These are phyloP conservation scores for Daucus carota DNA, from an alignment of 129 eudicot species.

Conservation along the genomic window DNA sequence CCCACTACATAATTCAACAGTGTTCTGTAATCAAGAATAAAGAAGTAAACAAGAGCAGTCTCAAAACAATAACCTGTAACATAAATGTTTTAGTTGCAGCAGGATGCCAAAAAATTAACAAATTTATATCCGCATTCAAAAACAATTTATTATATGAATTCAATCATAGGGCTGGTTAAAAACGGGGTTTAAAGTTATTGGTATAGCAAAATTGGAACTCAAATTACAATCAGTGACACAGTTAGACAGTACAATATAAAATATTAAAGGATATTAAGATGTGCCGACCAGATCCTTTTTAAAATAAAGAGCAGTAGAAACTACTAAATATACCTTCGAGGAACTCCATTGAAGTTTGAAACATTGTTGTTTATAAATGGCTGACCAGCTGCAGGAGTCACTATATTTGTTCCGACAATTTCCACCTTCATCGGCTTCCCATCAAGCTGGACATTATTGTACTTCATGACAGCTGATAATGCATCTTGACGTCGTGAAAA, in stretches of 20 bases:
- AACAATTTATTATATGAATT: not conserved
- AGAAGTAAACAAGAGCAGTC: not conserved
- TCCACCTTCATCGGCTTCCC: conserved; percentile 92
- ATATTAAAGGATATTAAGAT: not conserved
- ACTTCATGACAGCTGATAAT: conserved; percentile 73
- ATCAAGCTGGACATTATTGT: conserved; percentile 86
- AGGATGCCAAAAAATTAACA: not conserved
- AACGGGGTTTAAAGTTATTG: not conserved
- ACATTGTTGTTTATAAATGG: conserved; percentile 22
- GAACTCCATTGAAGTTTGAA: conserved; percentile 35
- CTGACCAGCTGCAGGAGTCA: conserved; percentile 34
- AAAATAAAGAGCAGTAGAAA: not conserved
- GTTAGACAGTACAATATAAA: not conserved
- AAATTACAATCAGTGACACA: not conserved
- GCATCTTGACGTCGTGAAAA: conserved; percentile 69
- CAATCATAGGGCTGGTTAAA: not conserved
- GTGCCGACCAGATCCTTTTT: not conserved
- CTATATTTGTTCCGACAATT: conserved; percentile 65
- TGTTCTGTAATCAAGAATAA: not conserved
- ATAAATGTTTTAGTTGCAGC: not conserved
- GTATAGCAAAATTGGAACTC: not conserved
- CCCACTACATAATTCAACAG: not conserved
- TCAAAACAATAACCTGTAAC: not conserved
- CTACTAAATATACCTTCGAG: conserved; percentile 33
- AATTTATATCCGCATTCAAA: not conserved